Percentiles rank a stretch among this genome's conserved stretches.
Conservation (phyloP, 2,329 filamentous ascomycete genomes). For the Periconia sp. region DNA sequence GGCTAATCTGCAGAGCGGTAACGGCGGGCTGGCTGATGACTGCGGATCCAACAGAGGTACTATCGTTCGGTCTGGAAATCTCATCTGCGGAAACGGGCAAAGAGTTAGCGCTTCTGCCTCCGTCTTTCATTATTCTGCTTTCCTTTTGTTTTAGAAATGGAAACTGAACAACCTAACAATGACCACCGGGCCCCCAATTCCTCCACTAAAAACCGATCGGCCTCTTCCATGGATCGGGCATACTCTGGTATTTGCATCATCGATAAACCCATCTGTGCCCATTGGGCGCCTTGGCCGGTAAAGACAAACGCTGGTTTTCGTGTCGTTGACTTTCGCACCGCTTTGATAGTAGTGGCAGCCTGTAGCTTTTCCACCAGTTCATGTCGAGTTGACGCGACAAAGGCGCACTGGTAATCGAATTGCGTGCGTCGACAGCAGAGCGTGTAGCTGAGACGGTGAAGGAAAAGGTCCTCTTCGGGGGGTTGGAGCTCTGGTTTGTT, state of each 20-base stretch:
- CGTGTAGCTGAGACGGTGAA: constrained; percentile 27
- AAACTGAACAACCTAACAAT: too few species aligned
- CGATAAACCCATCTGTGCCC: background rate
- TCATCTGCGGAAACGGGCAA: too few species aligned
- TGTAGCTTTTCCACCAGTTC: constrained; percentile 17
- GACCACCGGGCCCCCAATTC: too few species aligned
- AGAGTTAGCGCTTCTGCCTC: too few species aligned
- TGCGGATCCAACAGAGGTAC: constrained; percentile 14
- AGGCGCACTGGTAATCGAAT: constrained; percentile 20
- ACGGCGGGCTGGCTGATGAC: constrained; percentile 30
- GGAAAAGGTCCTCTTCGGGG: constrained; percentile 13
- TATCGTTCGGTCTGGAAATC: too few species aligned
- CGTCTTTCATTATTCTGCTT: too few species aligned
- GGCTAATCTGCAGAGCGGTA: constrained; percentile 40
- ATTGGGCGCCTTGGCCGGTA: constrained; percentile 41
- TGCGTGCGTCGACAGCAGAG: constrained; percentile 22
- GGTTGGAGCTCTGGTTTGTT: constrained; percentile 21
- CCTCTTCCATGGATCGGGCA: too few species aligned
- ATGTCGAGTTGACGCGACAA: constrained; percentile 15
- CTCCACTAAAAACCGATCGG: too few species aligned
- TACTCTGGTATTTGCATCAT: too few species aligned
- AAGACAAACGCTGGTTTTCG: constrained; percentile 19
- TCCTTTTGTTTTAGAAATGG: too few species aligned
- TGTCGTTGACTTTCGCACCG: background rate
- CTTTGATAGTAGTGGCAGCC: background rate